A percentile compares a stretch with the other conserved stretches of the same genome.
Evolutionary conservation across 768 basidiomycete genomes (phyloP).

Genomic region (Tremella yokohamensis): DNA sequence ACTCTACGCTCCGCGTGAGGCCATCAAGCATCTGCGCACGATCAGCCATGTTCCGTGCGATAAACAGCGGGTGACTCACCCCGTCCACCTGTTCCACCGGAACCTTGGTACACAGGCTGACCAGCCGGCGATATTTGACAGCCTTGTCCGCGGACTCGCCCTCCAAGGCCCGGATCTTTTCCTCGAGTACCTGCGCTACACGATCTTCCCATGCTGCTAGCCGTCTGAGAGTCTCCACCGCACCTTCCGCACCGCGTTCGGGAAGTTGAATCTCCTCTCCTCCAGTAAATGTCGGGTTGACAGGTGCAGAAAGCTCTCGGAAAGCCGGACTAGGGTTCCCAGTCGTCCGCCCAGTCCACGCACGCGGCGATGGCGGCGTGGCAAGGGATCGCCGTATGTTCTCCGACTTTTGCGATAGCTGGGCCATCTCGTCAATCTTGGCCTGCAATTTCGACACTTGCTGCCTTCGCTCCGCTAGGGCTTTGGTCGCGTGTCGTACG

Average conservation of each 20-base stretch:
- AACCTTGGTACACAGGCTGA: conserved; percentile 81
- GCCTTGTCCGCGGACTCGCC: conserved; percentile 83
- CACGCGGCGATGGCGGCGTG: background rate
- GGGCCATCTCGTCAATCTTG: conserved; percentile 72
- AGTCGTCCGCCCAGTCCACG: conserved; percentile 60
- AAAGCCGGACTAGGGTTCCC: background rate
- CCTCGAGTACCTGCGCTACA: conserved; percentile 69
- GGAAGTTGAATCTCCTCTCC: conserved; percentile 55
- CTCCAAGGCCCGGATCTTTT: conserved; percentile 66
- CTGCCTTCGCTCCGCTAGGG: conserved; percentile 83
- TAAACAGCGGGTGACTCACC: conserved; percentile 57
- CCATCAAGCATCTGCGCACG: conserved; percentile 41
- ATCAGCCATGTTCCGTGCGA: conserved; percentile 10
- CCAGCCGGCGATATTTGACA: conserved; percentile 84
- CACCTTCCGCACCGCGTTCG: conserved; percentile 50
- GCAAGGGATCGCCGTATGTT: conserved; percentile 86
- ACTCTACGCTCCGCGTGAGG: conserved; percentile 43
- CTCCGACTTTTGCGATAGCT: conserved; percentile 70
- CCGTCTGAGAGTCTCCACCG: conserved; percentile 68
- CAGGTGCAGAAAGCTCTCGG: background rate
- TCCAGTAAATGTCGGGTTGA: background rate
- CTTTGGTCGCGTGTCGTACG: conserved; percentile 81
- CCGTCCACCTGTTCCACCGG: conserved; percentile 83
- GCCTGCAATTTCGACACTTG: conserved; percentile 73
- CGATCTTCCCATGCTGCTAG: conserved; percentile 78